These are phyloP conservation scores for Syzygium malaccense DNA, from an alignment of 441 rosid genomes.

Conservation along the genomic window DNA sequence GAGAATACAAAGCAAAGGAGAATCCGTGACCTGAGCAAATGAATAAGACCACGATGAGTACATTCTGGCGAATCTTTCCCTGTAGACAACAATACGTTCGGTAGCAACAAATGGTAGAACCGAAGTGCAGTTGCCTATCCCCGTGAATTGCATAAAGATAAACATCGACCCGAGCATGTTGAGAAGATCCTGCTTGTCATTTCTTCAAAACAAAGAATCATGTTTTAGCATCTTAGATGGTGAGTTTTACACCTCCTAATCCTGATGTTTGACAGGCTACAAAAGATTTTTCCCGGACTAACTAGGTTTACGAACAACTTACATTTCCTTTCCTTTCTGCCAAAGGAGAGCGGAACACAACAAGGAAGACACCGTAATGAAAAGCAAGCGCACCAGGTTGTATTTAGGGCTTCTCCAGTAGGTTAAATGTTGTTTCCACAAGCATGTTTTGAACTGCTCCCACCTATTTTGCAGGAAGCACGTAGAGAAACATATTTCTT, in stretches of 20 bases:
- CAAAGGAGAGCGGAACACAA: constrained; percentile 12
- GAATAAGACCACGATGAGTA: constrained; percentile 30
- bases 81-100: constrained; percentile 9
- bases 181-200: background rate
- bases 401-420: constrained; percentile 21
- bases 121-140: background rate
- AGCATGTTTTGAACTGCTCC: constrained; percentile 20
- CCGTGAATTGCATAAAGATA: constrained; percentile 2
- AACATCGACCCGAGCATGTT: constrained; percentile 1
- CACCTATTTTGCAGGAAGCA: constrained; percentile 5
- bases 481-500: constrained; percentile 1
- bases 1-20: background rate
- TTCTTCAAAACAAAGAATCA: background rate
- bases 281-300: background rate
- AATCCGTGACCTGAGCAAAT: constrained; percentile 20
- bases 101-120: constrained; percentile 1
- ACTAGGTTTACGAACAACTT: background rate
- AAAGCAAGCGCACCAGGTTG: constrained; percentile 10
- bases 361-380: constrained; percentile 7
- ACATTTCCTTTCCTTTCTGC: constrained; percentile 19
- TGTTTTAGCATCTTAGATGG: background rate
- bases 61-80: constrained; percentile 33
- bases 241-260: background rate
- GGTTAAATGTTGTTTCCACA: constrained; percentile 16
- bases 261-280: background rate